Base-by-base conservation (phyloP, 1,284 basidiomycete genomes). In the Leccinum fallax region DNA sequence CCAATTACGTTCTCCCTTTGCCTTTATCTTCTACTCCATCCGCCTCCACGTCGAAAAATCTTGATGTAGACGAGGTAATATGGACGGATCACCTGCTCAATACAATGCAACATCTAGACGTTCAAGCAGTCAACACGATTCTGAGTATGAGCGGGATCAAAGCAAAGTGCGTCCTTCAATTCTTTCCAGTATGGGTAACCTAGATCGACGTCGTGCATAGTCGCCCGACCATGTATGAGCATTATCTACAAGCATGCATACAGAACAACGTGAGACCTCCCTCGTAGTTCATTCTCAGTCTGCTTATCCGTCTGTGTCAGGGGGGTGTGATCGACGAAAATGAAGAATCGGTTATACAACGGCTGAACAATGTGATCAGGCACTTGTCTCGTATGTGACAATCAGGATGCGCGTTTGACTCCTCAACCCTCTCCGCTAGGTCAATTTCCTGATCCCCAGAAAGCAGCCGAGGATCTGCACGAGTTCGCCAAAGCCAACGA, bases 401-500 rank as follows among this genome's bases (percentile, higher is more conserved):
- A 67, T 54, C 30, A 43, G 48, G 53, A 32, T 36, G 53, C 40
- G 9, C 16, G 38, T 55, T 53, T 55, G 55, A 40, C 58, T 2
- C 15, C 5, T 51, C 62, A 43, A 63, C 60, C 28, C 32, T 53
- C 53, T 53, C 19, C 34, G 19, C 19, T 63, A 88, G 87, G 67
- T 16, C 76, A 75, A 55, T 92, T 88, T 67, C 81, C 86, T 3
- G 95, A 98, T 58, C 80, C 85, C 1, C 81, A 85, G 48, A 93
- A 93, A 71, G 90, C 88, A 0, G 78, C 80, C 2, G 91, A 92
- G 61, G 95, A 98, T 70, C 77, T 99, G 24, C 81, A 87, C 21
- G 76, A 85, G 0, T 98, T 99, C 68, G 95, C 95, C 2, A 90
- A 91, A 63, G 78, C 89, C 43, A 98, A 98, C 74, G 95, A 98